Evolutionary conservation across 2,329 filamentous ascomycete genomes (phyloP), one percentile per base, ranked within the genome.

Genomic region (Sclerotinia borealis): DNA sequence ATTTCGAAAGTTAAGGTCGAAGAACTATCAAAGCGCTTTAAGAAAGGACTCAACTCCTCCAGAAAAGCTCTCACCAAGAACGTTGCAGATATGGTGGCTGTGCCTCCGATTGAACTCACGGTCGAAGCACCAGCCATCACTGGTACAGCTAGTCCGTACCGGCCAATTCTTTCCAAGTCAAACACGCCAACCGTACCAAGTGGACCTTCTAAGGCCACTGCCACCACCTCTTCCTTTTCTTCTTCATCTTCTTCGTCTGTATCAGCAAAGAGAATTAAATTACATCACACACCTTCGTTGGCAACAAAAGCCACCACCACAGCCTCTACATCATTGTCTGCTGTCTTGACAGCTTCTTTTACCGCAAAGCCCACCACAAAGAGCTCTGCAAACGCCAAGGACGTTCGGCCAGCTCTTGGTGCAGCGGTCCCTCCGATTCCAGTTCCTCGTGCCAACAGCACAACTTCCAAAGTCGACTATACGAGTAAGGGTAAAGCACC

Each of bases 121-220:
- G 10, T 6, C 10, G 6, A 1, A 9, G 1, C 0, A n/a, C 4
- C 1, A 8, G 4, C 0, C n/a, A 15, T 19, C 3, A 0, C 17
- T 22, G 10, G 11, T 41, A 29, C 22, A 3, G 10, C 10, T n/a
- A 6, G 25, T n/a, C 2, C 1, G 10, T 41, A 41, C 17, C 22
- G 36, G 4, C 15, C 37, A 4, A n/a, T 55, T 15, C 11, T 29
- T 9, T 17, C 51, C 3, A 55, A 29, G 36, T 17, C 11, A 4
- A 9, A 41, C 2, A 1, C 8, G 2, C 5, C 27, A 41, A 10
- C 25, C 4, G 11, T 29, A 1, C 9, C 17, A 41, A n/a, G 10
- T 41, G 1, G 17, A n/a, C 6, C 10, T 5, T n/a, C 9, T 19
- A 3, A 55, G 7, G 17, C 9, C 17, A 31, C 1, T 8, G 36